A percentile compares a stretch with the other conserved stretches of the same genome.
These are phyloP conservation scores for Chalara sp. DNA, from an alignment of 2,329 filamentous ascomycete species.

Conservation along the genomic window DNA sequence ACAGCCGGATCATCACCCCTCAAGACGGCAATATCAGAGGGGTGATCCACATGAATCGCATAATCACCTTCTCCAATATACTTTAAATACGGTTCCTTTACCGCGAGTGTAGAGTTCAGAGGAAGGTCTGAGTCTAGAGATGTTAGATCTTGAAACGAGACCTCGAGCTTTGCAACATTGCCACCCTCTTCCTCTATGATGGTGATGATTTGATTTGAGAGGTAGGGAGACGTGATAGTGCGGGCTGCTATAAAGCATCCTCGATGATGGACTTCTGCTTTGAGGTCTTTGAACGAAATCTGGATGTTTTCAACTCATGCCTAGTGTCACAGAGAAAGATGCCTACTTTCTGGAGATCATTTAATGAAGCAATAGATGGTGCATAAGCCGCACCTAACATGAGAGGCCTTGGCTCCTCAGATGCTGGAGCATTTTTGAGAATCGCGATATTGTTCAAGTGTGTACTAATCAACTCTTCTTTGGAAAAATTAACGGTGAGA, in stretches of 20 bases:
- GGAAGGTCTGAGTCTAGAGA: slow-evolving; percentile 4
- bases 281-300: slow-evolving; percentile 12
- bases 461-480: not conserved
- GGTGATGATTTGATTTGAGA: slow-evolving; percentile 6
- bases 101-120: slow-evolving; percentile 11
- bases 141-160: slow-evolving; percentile 8
- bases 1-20: slow-evolving; percentile 14
- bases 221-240: slow-evolving; percentile 12
- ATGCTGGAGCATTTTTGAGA: not conserved
- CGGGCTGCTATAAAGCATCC: slow-evolving; percentile 12
- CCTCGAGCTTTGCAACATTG: slow-evolving; percentile 5
- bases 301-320: not conserved
- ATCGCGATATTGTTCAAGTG: not conserved
- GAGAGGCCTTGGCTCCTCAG: not conserved
- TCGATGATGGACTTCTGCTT: slow-evolving; percentile 12
- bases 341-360: not conserved
- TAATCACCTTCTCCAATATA: slow-evolving; percentile 8
- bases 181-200: slow-evolving; percentile 11
- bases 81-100: slow-evolving; percentile 5
- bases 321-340: not conserved
- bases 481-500: not conserved
- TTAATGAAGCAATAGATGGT: not conserved
- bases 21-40: slow-evolving; percentile 14
- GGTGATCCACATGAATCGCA: slow-evolving; percentile 13
- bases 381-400: not conserved